Base-by-base conservation (phyloP, 2,329 filamentous ascomycete genomes). In the Talaromyces piceae region DNA sequence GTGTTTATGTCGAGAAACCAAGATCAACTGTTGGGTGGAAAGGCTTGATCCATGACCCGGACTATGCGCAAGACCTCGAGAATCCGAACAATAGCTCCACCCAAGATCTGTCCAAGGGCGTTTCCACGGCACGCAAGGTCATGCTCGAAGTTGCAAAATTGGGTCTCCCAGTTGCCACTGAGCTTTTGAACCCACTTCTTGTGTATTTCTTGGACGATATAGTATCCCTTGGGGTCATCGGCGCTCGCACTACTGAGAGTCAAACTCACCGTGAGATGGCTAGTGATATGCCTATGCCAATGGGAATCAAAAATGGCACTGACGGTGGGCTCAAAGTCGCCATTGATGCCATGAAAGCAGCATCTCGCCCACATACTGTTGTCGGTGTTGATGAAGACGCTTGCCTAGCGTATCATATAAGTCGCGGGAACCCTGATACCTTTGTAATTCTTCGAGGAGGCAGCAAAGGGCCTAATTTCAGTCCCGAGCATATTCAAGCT, bases 361-460 rank as follows among this genome's bases (percentile, higher is more conserved):
- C 43, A 28, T 45, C 43, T 45, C 23, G 25, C 12, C 43, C 43
- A 7, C 43, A 45, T 7, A 45, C 43, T n/a, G 43, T 45, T 9
- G 25, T 45, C n/a, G 43, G 43, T n/a, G 9, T 45, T 45, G 43
- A 45, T 45, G 43, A 45, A 30, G 43, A 45, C 13, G 18, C 43
- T 26, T 28, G 8, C 28, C 43, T 45, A 45, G 43, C 43, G 43
- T 45, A 45, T 28, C 43, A 45, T 45, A 30, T 45, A 7, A 45
- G 43, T 16, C 20, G 43, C 43, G 43, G 43, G 28, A 45, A 45
- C 23, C 43, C 25, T 45, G 43, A 45, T 45, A 45, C 43, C 43
- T 45, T 45, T 45, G 43, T 45, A 45, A 45, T 45, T n/a, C 43
- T 45, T 45, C 43, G 43, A 45, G 43, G 43, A 45, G 43, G 43